phyloP scores from a whole-genome alignment of 1,284 basidiomycete genomes.

The Austropuccinia psidii region DNA sequence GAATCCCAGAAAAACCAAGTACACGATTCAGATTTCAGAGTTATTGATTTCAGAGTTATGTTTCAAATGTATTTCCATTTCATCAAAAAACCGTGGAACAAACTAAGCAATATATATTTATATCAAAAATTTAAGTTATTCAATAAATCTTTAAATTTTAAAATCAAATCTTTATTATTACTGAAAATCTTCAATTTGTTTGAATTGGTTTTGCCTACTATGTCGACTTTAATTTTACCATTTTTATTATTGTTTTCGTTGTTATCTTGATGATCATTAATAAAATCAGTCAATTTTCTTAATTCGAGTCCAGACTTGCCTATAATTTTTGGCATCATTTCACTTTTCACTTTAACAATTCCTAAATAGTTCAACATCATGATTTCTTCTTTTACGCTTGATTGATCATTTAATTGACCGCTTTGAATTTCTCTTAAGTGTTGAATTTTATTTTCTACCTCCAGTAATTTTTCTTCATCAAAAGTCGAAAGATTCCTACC shows the following conservation, averaged over 20 bases:
- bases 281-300: not conserved
- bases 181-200: constrained; percentile 3
- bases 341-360: not conserved
- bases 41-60: too few species aligned
- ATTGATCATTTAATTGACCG: not conserved
- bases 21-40: too few species aligned
- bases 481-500: constrained; percentile 11
- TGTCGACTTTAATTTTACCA: not conserved
- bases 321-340: constrained; percentile 21
- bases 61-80: too few species aligned
- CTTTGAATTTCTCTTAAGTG: not conserved
- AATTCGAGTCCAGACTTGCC: constrained; percentile 9
- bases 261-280: too few species aligned
- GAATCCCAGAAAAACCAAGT: too few species aligned
- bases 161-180: not conserved
- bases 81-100: too few species aligned
- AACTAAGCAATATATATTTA: not conserved
- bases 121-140: not conserved
- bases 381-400: not conserved
- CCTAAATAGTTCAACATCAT: not conserved
- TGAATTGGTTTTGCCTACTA: constrained; percentile 1
- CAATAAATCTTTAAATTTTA: not conserved
- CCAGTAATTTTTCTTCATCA: not conserved
- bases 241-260: too few species aligned
- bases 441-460: not conserved